Percentiles rank a stretch among this genome's conserved stretches.
Conservation (phyloP, 2,329 filamentous ascomycete genomes). For the Sporothrix luriei region DNA sequence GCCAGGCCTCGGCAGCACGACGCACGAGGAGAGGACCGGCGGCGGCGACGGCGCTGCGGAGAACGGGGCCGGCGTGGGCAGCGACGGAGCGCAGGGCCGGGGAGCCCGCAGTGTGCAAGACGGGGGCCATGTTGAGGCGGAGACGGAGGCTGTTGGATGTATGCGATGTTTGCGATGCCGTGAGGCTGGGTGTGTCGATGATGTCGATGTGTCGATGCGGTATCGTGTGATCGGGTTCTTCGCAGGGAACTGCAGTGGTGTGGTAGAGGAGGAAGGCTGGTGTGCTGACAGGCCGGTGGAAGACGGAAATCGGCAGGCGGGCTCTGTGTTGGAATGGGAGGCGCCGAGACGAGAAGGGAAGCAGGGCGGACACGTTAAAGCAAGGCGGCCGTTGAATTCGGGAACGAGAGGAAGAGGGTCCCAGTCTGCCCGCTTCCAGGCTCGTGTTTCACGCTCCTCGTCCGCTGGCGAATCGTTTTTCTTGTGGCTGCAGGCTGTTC, state of each 20-base stretch:
- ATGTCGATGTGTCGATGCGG: background rate
- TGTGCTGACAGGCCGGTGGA: too few species aligned
- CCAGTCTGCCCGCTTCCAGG: constrained; percentile 5
- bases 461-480: background rate
- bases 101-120: background rate
- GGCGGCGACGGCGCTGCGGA: constrained; percentile 31
- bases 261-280: background rate
- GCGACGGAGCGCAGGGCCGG: constrained; percentile 33
- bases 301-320: background rate
- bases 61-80: constrained; percentile 23
- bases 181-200: too few species aligned
- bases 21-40: constrained; percentile 32
- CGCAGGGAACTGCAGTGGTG: background rate
- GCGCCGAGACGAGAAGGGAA: background rate
- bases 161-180: background rate
- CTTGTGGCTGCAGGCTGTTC: background rate
- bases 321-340: background rate
- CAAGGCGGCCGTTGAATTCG: constrained; percentile 4
- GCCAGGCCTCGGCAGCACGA: constrained; percentile 28
- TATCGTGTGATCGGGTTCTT: background rate
- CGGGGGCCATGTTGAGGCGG: constrained; percentile 32
- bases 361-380: too few species aligned
- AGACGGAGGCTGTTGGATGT: background rate
- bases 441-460: constrained; percentile 16
- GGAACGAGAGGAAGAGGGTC: background rate